phyloP scores from a whole-genome alignment of 768 basidiomycete genomes.

The Postia placenta region DNA sequence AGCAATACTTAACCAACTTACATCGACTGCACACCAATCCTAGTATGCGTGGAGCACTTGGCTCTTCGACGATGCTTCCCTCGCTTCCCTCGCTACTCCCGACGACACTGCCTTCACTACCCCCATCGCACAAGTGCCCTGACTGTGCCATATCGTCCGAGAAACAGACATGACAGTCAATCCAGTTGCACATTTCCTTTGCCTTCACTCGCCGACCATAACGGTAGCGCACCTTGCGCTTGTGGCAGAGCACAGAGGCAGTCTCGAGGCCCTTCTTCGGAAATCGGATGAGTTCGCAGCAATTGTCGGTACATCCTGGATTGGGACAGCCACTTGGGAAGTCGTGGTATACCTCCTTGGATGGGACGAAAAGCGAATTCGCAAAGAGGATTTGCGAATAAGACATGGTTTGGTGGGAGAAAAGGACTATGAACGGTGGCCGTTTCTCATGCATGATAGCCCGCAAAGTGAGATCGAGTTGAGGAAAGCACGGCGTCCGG shows the following conservation, averaged over 20 bases:
- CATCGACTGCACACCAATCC: slow-evolving; percentile 74
- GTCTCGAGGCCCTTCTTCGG: slow-evolving; percentile 57
- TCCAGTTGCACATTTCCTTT: slow-evolving; percentile 79
- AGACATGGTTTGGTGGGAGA: slow-evolving; percentile 75
- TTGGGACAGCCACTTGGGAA: slow-evolving; percentile 78
- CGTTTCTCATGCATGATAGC: slow-evolving; percentile 72
- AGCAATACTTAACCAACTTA: slow-evolving; percentile 74
- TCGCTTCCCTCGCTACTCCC: slow-evolving; percentile 35
- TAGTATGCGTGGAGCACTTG: slow-evolving; percentile 10
- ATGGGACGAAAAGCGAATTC: slow-evolving; percentile 61
- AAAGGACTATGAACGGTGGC: slow-evolving; percentile 71
- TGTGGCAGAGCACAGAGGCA: slow-evolving; percentile 57
- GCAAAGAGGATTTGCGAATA: slow-evolving; percentile 83
- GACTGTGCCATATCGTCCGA: slow-evolving; percentile 31
- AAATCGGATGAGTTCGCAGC: slow-evolving; percentile 76
- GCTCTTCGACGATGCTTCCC: slow-evolving; percentile 24
- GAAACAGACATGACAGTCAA: slow-evolving; percentile 64
- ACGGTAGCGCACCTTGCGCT: slow-evolving; percentile 39
- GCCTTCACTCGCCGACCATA: slow-evolving; percentile 37
- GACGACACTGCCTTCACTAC: slow-evolving; percentile 37
- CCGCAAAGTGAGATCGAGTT: slow-evolving; percentile 73
- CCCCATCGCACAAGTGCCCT: slow-evolving; percentile 16
- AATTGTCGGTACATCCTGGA: slow-evolving; percentile 69
- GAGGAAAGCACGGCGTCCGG: slow-evolving; percentile 76
- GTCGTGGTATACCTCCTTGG: slow-evolving; percentile 68